Percentiles rank a stretch among this genome's conserved stretches.
These are phyloP conservation scores for Lecanicillium sp. DNA, from an alignment of 2,329 filamentous ascomycete species.

Conservation along the genomic window DNA sequence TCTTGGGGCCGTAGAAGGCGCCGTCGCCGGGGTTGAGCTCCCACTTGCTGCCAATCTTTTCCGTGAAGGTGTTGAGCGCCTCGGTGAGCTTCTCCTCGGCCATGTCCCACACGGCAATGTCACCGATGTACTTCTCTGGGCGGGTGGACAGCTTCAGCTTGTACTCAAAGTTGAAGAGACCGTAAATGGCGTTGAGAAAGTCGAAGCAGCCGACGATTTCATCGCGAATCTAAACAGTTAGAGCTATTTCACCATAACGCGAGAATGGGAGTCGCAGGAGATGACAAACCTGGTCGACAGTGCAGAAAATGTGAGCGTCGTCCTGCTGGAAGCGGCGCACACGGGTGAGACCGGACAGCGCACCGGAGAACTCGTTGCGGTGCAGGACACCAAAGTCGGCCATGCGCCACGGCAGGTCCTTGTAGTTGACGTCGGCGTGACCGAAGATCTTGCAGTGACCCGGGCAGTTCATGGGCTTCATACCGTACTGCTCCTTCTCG, in stretches of 20 bases:
- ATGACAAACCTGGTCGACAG: conserved; percentile 29
- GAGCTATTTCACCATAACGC: neutral
- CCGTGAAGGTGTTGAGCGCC: conserved; percentile 72
- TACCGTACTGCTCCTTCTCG: conserved; percentile 65
- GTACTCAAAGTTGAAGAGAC: conserved; percentile 63
- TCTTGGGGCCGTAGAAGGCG: conserved; percentile 98
- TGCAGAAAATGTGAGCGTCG: conserved; percentile 92
- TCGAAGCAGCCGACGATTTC: conserved; percentile 76
- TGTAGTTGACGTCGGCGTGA: conserved; percentile 75
- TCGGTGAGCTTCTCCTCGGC: conserved; percentile 76
- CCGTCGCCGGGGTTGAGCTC: conserved; percentile 90
- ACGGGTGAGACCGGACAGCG: conserved; percentile 82
- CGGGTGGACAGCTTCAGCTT: conserved; percentile 92
- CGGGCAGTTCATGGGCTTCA: conserved; percentile 99
- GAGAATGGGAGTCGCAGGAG: neutral
- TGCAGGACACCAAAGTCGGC: conserved; percentile 95
- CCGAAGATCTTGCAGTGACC: conserved; percentile 87
- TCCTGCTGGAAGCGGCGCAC: conserved; percentile 95
- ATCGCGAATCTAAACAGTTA: conserved; percentile 27
- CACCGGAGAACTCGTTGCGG: conserved; percentile 90
- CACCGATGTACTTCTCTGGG: conserved; percentile 80
- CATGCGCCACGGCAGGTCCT: conserved; percentile 81
- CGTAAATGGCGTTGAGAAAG: conserved; percentile 69
- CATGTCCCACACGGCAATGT: conserved; percentile 79
- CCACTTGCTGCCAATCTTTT: conserved; percentile 61